Percentiles rank a stretch among this genome's conserved stretches.
These are phyloP conservation scores for Hypomontagnella submonticulosa DNA, from an alignment of 495 filamentous ascomycete genomes.

Conservation along the genomic window DNA sequence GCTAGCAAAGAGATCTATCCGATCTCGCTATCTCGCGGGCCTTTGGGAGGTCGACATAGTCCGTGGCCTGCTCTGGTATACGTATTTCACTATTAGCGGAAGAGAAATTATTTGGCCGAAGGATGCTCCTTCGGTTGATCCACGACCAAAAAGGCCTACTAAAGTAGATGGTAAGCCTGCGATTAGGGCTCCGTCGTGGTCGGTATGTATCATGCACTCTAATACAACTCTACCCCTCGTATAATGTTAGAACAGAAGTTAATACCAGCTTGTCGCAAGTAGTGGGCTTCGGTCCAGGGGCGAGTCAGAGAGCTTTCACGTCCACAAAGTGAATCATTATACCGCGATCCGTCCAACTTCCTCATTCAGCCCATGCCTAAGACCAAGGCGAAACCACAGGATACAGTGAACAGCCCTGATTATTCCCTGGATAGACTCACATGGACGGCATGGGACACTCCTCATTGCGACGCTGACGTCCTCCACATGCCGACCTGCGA, in stretches of 20 bases:
- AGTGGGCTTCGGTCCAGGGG: conserved; percentile 37
- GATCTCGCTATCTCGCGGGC: conserved; percentile 35
- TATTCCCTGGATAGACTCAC: neutral
- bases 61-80: conserved; percentile 30
- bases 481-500: conserved; percentile 29
- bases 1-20: conserved; percentile 20
- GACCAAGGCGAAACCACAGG: neutral
- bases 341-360: conserved; percentile 19
- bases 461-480: conserved; percentile 34
- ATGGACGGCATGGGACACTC: conserved; percentile 8
- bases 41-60: conserved; percentile 36
- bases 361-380: conserved; percentile 24
- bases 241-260: neutral
- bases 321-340: neutral
- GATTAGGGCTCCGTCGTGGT: conserved; percentile 34
- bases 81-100: conserved; percentile 4
- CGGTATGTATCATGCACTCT: conserved; percentile 26
- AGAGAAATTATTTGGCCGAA: neutral
- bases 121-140: neutral
- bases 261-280: neutral
- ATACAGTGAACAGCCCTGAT: neutral
- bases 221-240: too few species aligned
- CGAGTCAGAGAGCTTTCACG: conserved; percentile 5
- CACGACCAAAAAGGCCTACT: conserved; percentile 11
- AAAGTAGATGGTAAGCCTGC: conserved; percentile 10